phyloP scores from a whole-genome alignment of 2,329 filamentous ascomycete species.

The Fusarium newnesense region DNA sequence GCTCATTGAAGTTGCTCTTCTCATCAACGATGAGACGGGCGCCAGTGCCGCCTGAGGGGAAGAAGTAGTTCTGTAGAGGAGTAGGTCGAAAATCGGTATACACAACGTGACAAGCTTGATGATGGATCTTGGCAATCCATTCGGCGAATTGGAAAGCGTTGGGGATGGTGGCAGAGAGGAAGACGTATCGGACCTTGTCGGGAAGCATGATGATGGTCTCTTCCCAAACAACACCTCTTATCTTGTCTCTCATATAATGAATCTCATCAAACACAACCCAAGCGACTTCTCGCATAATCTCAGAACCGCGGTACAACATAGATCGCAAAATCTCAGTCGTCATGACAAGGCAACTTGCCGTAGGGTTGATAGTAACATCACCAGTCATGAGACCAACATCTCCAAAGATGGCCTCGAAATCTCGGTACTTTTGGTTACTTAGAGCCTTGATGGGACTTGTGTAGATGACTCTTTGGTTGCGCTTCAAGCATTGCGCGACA shows the following conservation, averaged over 20 bases:
- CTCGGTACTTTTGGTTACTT: constrained; percentile 98
- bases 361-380: constrained; percentile 99
- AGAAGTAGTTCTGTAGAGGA: constrained; percentile 97
- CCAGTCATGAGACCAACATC: constrained; percentile 99
- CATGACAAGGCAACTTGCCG: constrained; percentile 97
- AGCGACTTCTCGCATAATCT: constrained; percentile 99
- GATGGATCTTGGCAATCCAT: constrained; percentile 98
- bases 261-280: constrained; percentile 99
- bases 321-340: constrained; percentile 99
- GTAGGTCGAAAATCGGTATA: constrained; percentile 99
- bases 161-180: constrained; percentile 96
- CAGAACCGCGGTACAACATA: constrained; percentile 97
- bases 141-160: constrained; percentile 99
- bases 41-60: constrained; percentile 89
- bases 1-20: constrained; percentile 93
- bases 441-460: constrained; percentile 99
- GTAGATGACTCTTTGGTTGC: constrained; percentile 98
- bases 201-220: constrained; percentile 98
- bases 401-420: constrained; percentile 94
- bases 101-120: constrained; percentile 97
- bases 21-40: constrained; percentile 96
- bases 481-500: constrained; percentile 95
- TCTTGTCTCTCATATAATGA: constrained; percentile 96
- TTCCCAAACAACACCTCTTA: constrained; percentile 97
- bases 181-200: constrained; percentile 98